Conservation (phyloP, 1,139 yeast species). For the Blastobotrys petasosporus region DNA sequence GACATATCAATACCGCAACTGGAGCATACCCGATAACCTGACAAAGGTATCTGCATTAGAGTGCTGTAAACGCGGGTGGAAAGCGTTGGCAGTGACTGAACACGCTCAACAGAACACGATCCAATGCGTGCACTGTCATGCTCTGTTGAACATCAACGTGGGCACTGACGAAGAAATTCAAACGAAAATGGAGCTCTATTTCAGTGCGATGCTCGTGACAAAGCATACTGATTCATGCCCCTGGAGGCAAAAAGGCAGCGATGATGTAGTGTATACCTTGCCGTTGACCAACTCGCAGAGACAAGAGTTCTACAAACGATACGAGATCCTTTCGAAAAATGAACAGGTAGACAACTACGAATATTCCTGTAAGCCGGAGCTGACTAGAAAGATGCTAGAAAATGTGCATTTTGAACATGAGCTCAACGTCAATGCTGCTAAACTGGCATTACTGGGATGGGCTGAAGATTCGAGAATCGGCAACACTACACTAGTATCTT, state of each 20-base stretch:
- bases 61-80: slow-evolving; percentile 21
- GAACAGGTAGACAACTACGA: neutral
- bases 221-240: slow-evolving; percentile 17
- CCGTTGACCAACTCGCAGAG: slow-evolving; percentile 11
- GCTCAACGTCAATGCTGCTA: slow-evolving; percentile 3
- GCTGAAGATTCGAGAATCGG: slow-evolving; percentile 2
- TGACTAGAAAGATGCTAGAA: slow-evolving; percentile 2
- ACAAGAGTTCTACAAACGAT: slow-evolving; percentile 5
- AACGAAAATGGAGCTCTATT: slow-evolving; percentile 11
- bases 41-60: slow-evolving; percentile 15
- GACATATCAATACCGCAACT: slow-evolving; percentile 16
- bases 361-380: slow-evolving; percentile 1
- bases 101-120: slow-evolving; percentile 14
- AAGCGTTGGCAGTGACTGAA: slow-evolving; percentile 9
- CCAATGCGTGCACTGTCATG: slow-evolving; percentile 19
- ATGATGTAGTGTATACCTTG: slow-evolving; percentile 14
- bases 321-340: neutral
- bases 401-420: neutral
- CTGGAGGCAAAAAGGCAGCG: slow-evolving; percentile 17
- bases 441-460: slow-evolving; percentile 19
- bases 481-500: slow-evolving; percentile 7
- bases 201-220: slow-evolving; percentile 11
- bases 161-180: slow-evolving; percentile 15
- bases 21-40: slow-evolving; percentile 19
- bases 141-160: slow-evolving; percentile 15